Evolutionary conservation across 441 rosid species (phyloP).

Genomic region (Viola pubescens): DNA sequence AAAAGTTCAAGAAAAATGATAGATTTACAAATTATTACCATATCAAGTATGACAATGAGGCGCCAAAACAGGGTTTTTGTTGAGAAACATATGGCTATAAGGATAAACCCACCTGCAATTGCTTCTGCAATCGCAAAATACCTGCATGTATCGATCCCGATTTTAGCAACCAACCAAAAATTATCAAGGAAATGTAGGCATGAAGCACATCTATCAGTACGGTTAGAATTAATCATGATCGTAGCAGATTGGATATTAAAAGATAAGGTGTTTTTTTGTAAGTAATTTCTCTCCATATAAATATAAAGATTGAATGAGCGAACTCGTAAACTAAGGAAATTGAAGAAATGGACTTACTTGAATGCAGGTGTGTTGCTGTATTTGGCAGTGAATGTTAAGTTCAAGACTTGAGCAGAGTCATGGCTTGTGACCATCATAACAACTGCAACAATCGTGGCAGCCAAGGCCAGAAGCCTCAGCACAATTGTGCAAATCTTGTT

Average conservation of each 20-base stretch:
- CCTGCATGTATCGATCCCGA: conserved; percentile 18
- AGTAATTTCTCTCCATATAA: too few relatives aligned
- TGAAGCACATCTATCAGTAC: too few relatives aligned
- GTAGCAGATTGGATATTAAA: too few relatives aligned
- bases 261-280: too few relatives aligned
- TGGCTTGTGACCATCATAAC: conserved; percentile 41
- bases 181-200: neutral
- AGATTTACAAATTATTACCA: conserved; percentile 19
- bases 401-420: conserved; percentile 38
- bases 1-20: neutral
- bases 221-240: too few relatives aligned
- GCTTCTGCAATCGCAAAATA: conserved; percentile 47
- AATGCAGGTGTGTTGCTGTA: conserved; percentile 41
- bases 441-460: conserved; percentile 35
- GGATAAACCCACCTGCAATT: conserved; percentile 33
- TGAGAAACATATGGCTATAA: conserved; percentile 26
- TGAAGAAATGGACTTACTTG: conserved; percentile 22
- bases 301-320: too few relatives aligned
- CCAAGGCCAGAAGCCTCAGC: conserved; percentile 40
- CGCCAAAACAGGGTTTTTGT: conserved; percentile 22
- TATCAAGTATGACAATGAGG: conserved; percentile 30
- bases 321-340: too few relatives aligned
- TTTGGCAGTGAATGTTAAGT: conserved; percentile 48
- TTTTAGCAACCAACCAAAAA: neutral
- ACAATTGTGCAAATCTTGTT: conserved; percentile 20